Conservation (phyloP, 192 early-diverging fungal species). For the Gigaspora rosea region DNA sequence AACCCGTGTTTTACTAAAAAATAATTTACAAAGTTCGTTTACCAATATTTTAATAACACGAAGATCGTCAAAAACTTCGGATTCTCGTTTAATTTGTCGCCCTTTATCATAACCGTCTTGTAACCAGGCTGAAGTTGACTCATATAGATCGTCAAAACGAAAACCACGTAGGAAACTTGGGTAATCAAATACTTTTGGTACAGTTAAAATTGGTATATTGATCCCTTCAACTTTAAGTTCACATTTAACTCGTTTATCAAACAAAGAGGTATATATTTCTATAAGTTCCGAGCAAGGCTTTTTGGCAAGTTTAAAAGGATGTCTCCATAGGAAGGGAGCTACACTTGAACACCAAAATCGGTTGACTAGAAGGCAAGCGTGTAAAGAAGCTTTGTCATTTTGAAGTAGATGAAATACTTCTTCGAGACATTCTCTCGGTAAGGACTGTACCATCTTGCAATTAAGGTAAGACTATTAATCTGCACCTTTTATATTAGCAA, state of each 20-base stretch:
- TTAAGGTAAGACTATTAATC: too few relatives aligned
- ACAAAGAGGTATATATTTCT: slow-evolving; percentile 1
- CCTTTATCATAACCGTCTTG: slow-evolving; percentile 11
- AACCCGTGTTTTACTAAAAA: slow-evolving; percentile 3
- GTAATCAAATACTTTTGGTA: background rate
- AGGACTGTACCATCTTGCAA: background rate
- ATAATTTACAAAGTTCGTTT: background rate
- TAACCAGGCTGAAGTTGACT: slow-evolving; percentile 1
- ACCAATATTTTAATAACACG: background rate
- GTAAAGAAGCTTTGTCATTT: slow-evolving; percentile 18
- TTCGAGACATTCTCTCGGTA: slow-evolving; percentile 20
- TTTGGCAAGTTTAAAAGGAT: slow-evolving; percentile 14
- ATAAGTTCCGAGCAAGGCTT: background rate
- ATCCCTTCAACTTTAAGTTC: background rate
- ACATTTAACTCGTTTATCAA: background rate
- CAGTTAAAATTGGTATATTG: too few relatives aligned
- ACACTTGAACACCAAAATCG: slow-evolving; percentile 4
- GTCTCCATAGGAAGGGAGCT: background rate
- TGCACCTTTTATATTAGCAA: too few relatives aligned
- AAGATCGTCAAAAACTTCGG: background rate
- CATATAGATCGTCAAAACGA: slow-evolving; percentile 16
- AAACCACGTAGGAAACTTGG: slow-evolving; percentile 2
- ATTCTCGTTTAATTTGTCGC: background rate
- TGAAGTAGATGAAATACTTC: background rate
- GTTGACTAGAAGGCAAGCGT: slow-evolving; percentile 7